Evolutionary conservation across 345 rosid species (phyloP).

Genomic region (Toxicodendron radicans): DNA sequence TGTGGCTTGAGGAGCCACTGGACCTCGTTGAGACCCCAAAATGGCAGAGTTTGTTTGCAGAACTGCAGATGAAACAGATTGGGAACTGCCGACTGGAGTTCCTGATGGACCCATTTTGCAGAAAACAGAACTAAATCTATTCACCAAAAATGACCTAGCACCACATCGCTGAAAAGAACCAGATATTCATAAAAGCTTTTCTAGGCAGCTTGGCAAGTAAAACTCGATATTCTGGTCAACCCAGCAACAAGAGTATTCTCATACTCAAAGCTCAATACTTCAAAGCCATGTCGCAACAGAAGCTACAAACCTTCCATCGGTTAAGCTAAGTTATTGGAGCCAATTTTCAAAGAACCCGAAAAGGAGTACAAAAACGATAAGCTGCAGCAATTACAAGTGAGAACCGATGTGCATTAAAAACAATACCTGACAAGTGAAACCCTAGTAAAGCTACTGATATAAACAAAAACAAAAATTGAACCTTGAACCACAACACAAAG

Average conservation of each 20-base stretch:
- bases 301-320: not conserved
- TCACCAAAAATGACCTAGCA: not conserved
- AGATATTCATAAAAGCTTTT: not conserved
- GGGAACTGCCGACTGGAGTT: slow-evolving; percentile 74
- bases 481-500: not conserved
- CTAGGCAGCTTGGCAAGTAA: not conserved
- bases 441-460: too few relatives aligned
- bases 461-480: not conserved
- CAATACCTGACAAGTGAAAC: too few relatives aligned
- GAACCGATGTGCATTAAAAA: too few relatives aligned
- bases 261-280: not conserved
- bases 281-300: not conserved
- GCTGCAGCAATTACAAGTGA: not conserved
- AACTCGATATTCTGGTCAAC: not conserved
- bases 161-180: not conserved
- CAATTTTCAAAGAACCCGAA: not conserved
- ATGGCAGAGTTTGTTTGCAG: slow-evolving; percentile 69
- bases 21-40: slow-evolving; percentile 74
- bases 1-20: slow-evolving; percentile 63
- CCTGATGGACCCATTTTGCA: slow-evolving; percentile 82
- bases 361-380: not conserved
- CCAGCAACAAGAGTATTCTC: not conserved
- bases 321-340: not conserved
- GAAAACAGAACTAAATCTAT: not conserved
- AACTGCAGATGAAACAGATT: slow-evolving; percentile 61